Percentiles rank a stretch among this genome's conserved stretches.
These are phyloP conservation scores for Aspergillus nidulans DNA, from an alignment of 495 filamentous ascomycete species.

Conservation along the genomic window DNA sequence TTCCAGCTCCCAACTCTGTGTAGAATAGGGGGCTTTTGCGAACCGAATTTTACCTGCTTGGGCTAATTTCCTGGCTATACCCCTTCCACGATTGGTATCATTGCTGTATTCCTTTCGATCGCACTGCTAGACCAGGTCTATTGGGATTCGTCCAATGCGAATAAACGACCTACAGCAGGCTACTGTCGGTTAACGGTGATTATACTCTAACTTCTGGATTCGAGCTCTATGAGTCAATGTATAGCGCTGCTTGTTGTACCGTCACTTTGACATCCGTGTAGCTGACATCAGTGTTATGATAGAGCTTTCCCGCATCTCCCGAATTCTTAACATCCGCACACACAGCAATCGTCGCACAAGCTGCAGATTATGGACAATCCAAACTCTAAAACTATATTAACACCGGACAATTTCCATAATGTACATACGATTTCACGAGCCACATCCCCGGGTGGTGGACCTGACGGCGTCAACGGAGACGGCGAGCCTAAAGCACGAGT, in stretches of 20 bases:
- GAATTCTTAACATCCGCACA: conserved; percentile 20
- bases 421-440: conserved; percentile 55
- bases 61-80: not conserved
- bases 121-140: conserved; percentile 16
- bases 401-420: conserved; percentile 46
- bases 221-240: conserved; percentile 25
- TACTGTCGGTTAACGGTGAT: conserved; percentile 24
- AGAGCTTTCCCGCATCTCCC: conserved; percentile 31
- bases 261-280: conserved; percentile 8
- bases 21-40: not conserved
- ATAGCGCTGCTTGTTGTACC: not conserved
- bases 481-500: conserved; percentile 59
- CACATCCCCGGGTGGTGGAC: conserved; percentile 63
- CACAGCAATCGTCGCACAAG: conserved; percentile 13
- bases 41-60: not conserved
- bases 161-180: conserved; percentile 26
- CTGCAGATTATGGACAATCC: conserved; percentile 38
- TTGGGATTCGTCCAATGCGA: conserved; percentile 28
- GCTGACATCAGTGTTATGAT: conserved; percentile 13
- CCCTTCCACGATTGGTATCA: not conserved
- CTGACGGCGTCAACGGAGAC: conserved; percentile 48
- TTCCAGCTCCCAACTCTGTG: conserved; percentile 8
- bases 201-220: conserved; percentile 14
- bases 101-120: conserved; percentile 16
- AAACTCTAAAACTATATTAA: conserved; percentile 36